Conservation (phyloP, 331 rosid species). For the Pyracantha coccinea region DNA sequence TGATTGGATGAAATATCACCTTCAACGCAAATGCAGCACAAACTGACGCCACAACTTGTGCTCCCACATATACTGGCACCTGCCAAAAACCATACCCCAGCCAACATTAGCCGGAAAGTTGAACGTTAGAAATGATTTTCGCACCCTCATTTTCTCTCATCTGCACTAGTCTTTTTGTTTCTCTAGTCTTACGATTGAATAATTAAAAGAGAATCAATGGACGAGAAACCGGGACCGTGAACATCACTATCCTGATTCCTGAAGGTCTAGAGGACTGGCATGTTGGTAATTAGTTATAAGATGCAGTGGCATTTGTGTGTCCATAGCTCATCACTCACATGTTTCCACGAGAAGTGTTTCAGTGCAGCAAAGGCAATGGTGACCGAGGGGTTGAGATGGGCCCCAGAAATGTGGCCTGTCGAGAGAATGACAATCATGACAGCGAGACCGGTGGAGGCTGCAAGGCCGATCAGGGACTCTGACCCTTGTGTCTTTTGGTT, state of each 20-base stretch:
- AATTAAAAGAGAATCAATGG: background rate
- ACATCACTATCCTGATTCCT: too few relatives aligned
- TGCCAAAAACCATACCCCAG: conserved; percentile 5
- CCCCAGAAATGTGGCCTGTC: conserved; percentile 87
- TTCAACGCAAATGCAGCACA: conserved; percentile 71
- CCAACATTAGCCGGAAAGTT: background rate
- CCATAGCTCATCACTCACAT: conserved; percentile 25
- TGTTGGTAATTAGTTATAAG: background rate
- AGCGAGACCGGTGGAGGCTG: conserved; percentile 65
- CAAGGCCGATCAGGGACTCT: conserved; percentile 63
- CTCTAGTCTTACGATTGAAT: background rate
- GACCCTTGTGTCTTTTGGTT: conserved; percentile 59
- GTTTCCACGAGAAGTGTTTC: conserved; percentile 83
- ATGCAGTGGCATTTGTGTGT: background rate
- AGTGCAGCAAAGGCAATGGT: conserved; percentile 88
- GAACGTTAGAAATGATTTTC: background rate
- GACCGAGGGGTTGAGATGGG: conserved; percentile 81
- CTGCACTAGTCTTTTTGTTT: too few relatives aligned
- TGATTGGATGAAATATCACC: conserved; percentile 59
- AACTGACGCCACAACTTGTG: conserved; percentile 61
- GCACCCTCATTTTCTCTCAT: background rate
- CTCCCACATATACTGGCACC: conserved; percentile 82
- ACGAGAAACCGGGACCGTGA: too few relatives aligned
- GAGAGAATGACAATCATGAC: conserved; percentile 74
- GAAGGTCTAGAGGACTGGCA: background rate